A percentile compares a stretch with the other conserved stretches of the same genome.
These are phyloP conservation scores for Coniochaeta ligniaria DNA, from an alignment of 2,329 filamentous ascomycete species.

Conservation along the genomic window DNA sequence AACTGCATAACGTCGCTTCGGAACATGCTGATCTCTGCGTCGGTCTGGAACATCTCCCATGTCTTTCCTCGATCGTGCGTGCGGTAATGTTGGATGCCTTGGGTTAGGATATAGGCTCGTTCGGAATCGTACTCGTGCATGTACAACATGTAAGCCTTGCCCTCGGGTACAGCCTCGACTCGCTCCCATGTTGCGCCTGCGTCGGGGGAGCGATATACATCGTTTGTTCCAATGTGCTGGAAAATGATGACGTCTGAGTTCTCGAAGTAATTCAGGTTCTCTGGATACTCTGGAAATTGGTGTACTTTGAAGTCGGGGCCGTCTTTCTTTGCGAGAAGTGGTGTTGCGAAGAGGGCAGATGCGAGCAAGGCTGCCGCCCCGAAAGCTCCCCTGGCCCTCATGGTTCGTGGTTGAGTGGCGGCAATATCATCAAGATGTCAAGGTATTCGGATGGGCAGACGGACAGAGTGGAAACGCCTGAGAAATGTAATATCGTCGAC, in stretches of 20 bases:
- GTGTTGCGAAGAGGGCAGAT: conserved; percentile 31
- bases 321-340: conserved; percentile 48
- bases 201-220: conserved; percentile 71
- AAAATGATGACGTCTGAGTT: conserved; percentile 77
- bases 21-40: conserved; percentile 47
- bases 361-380: conserved; percentile 45
- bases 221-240: conserved; percentile 55
- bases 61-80: conserved; percentile 76
- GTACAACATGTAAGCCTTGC: conserved; percentile 54
- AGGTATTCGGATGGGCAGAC: background rate
- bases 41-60: conserved; percentile 69
- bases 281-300: conserved; percentile 59
- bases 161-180: conserved; percentile 57
- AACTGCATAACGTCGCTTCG: conserved; percentile 56
- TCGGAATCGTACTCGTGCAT: conserved; percentile 74
- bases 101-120: conserved; percentile 74
- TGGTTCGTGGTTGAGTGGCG: conserved; percentile 32
- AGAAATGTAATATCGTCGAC: background rate
- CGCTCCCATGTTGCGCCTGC: conserved; percentile 71
- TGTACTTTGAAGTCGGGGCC: conserved; percentile 59
- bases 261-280: conserved; percentile 80
- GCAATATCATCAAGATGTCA: conserved; percentile 33
- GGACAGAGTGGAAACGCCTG: background rate
- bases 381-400: conserved; percentile 43
- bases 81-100: conserved; percentile 65